phyloP scores from a whole-genome alignment of 2,329 filamentous ascomycete species.

The Daldinia sp. region DNA sequence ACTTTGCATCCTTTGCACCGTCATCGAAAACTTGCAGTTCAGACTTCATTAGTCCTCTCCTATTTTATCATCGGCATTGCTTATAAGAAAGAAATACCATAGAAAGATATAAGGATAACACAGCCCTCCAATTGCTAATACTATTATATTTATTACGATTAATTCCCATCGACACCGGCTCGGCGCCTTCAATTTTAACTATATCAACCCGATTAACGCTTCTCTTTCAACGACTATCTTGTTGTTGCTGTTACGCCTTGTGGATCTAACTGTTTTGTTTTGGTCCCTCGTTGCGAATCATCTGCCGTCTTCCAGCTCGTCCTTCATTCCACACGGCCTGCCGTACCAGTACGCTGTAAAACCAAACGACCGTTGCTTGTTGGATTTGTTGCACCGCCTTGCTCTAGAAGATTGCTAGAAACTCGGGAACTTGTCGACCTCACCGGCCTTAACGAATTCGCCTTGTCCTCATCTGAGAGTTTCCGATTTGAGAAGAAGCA shows the following conservation, averaged over 20 bases:
- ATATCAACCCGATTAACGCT: conserved; percentile 6
- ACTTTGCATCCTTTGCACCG: not conserved
- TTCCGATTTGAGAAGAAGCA: conserved; percentile 16
- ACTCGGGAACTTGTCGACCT: conserved; percentile 8
- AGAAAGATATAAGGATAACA: not conserved
- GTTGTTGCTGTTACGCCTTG: conserved; percentile 24
- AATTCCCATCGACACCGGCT: conserved; percentile 8
- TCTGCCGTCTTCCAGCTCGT: conserved; percentile 28
- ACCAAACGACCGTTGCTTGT: conserved; percentile 27
- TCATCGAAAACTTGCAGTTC: conserved; percentile 2
- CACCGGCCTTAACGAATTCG: conserved; percentile 13
- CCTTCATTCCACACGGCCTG: conserved; percentile 32
- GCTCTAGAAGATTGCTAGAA: conserved; percentile 27
- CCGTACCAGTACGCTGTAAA: conserved; percentile 31
- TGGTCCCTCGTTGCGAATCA: conserved; percentile 31
- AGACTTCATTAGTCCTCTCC: conserved; percentile 1
- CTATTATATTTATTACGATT: conserved; percentile 12
- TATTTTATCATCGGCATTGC: not conserved
- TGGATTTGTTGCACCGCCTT: conserved; percentile 29
- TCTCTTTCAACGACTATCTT: conserved; percentile 3
- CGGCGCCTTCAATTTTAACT: conserved; percentile 8
- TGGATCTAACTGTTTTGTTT: conserved; percentile 32
- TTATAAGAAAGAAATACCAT: conserved; percentile 6
- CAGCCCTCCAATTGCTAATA: conserved; percentile 23
- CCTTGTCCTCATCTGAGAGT: conserved; percentile 19